Base-by-base conservation (phyloP, 345 rosid species). In the Trapa bicornis region DNA sequence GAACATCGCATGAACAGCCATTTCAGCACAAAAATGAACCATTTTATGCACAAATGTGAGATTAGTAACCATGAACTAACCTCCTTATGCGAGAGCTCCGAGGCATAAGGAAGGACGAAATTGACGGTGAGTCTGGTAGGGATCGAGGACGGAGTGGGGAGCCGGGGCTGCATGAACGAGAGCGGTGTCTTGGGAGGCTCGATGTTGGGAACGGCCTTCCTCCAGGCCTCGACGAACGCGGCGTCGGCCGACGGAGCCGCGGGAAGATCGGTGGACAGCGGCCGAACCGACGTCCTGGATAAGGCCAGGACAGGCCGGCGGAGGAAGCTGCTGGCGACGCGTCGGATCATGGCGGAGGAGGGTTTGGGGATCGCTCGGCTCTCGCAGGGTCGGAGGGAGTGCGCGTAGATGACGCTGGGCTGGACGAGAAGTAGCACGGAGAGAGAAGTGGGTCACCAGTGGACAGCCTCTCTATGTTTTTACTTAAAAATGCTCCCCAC, bases 111-210 rank as follows among this genome's bases (percentile, higher is more conserved):
- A 43, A 80, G 81, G 61, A 79, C 84, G 74, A 83, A 79, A 73
- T 80, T 83, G 76, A 80, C 75, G 6, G 83, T 80, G 68, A 83
- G 79, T 74, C 80, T 83, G 37, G 81, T 15, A 14, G 87, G 87
- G 58, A 83, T 80, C 39, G 87, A 67, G 9, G 83, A 38, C 14
- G 84, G 76, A 36, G 74, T 70, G 14, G 77, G 65, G 0, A 80
- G 82, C 22, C 81, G 78, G 33, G 80, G 65, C 66, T 61, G 60
- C 84, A 80, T 78, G 83, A 74, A 83, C 14, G 81, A 67, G 22
- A 77, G 74, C 42, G 84, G 87, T 5, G 77, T 78, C 74, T 73
- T 80, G 32, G 87, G 84, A 16, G 87, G 80, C 11, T 80, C 84
- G 36, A 74, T 63, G 67, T 73, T 73, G 14, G 83, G 84, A 36